Conservation (phyloP, 345 rosid genomes). For the Hirschfeldia incana region DNA sequence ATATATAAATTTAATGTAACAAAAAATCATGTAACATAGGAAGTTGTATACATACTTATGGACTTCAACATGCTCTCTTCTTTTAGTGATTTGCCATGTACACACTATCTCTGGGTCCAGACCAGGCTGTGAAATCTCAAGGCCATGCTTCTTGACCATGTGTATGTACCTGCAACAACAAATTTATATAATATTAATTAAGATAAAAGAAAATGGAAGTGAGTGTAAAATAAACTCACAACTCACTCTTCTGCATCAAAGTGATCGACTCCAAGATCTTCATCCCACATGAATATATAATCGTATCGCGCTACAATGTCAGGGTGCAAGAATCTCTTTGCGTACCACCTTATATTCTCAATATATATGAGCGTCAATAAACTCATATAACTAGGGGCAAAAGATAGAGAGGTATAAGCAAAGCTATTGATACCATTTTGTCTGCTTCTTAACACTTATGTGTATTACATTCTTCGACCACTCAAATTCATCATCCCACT, state of each 20-base stretch:
- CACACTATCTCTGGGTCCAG: conserved; percentile 81
- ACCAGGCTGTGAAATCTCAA: conserved; percentile 93
- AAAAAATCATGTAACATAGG: conserved; percentile 11
- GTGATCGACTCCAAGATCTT: conserved; percentile 92
- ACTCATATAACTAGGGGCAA: background rate
- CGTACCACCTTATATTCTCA: conserved; percentile 74
- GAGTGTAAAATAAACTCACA: conserved; percentile 39
- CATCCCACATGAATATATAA: conserved; percentile 92
- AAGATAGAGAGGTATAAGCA: background rate
- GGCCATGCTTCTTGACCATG: conserved; percentile 77
- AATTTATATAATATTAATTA: background rate
- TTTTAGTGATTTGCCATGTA: conserved; percentile 92
- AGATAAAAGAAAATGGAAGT: background rate
- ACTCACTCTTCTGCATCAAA: conserved; percentile 58
- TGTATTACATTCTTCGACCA: conserved; percentile 89
- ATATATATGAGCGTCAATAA: conserved; percentile 16
- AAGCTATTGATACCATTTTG: conserved; percentile 66
- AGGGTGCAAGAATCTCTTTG: conserved; percentile 95
- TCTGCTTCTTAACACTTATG: conserved; percentile 69
- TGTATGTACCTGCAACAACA: conserved; percentile 57
- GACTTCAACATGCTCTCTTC: conserved; percentile 76
- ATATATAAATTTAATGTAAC: background rate
- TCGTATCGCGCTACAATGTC: conserved; percentile 80
- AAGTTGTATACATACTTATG: conserved; percentile 49
- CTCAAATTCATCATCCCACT: conserved; percentile 85